Conservation (phyloP, 176 grass and related monocot genomes). For the Urochloa ruziziensis region DNA sequence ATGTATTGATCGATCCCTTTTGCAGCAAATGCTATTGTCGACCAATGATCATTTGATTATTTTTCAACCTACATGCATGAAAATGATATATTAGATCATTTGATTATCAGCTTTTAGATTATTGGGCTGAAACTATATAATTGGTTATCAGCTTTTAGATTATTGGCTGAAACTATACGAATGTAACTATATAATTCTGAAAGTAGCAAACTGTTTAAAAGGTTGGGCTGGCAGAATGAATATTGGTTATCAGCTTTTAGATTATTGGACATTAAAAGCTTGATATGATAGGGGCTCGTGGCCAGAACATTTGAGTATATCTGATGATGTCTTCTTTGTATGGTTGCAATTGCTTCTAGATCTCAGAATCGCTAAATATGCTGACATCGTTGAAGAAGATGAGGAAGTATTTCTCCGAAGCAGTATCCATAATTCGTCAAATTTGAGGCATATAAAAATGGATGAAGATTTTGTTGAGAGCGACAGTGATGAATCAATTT, state of each 20-base stretch:
- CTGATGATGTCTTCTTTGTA: conserved; percentile 10
- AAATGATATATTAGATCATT: not conserved
- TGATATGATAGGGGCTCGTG: not conserved
- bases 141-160: too few relatives aligned
- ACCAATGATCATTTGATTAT: not conserved
- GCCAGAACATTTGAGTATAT: conserved; percentile 3
- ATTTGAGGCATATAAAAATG: conserved; percentile 43
- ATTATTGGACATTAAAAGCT: conserved; percentile 6
- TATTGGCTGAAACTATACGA: not conserved
- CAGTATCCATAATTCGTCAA: conserved; percentile 52
- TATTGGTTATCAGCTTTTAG: not conserved
- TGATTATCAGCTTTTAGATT: too few relatives aligned
- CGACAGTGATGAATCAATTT: conserved; percentile 54
- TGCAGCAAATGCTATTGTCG: not conserved
- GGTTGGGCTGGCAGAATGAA: not conserved
- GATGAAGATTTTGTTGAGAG: conserved; percentile 51
- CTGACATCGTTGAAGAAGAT: conserved; percentile 88
- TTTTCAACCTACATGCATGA: not conserved
- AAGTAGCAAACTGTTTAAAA: not conserved
- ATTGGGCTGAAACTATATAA: too few relatives aligned
- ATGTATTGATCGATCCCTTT: not conserved
- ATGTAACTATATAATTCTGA: not conserved
- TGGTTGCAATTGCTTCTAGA: conserved; percentile 59
- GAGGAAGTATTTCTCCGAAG: conserved; percentile 81
- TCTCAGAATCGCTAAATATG: conserved; percentile 40